Evolutionary conservation across 768 basidiomycete species (phyloP).

Genomic region (Suillus sp.): DNA sequence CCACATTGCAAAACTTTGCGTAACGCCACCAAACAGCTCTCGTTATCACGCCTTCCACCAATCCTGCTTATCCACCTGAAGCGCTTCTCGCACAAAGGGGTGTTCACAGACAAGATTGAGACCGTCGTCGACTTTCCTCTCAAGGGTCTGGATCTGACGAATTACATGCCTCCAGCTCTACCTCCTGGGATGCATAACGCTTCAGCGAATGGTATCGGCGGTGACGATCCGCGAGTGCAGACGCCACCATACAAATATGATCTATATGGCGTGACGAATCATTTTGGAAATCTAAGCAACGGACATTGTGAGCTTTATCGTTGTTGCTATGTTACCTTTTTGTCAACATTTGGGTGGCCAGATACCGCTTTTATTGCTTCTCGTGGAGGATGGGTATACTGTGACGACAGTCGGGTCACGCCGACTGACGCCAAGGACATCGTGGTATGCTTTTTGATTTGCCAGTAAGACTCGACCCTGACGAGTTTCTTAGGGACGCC

Average conservation of each 20-base stretch:
- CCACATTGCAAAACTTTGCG: constrained; percentile 90
- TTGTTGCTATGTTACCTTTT: neutral
- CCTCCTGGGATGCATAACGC: constrained; percentile 62
- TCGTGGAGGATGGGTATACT: constrained; percentile 87
- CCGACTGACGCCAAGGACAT: constrained; percentile 76
- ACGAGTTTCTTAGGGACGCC: constrained; percentile 50
- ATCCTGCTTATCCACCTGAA: constrained; percentile 92
- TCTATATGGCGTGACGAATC: constrained; percentile 93
- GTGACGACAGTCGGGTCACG: constrained; percentile 89
- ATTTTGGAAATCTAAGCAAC: constrained; percentile 90
- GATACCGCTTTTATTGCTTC: constrained; percentile 94
- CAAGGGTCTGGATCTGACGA: constrained; percentile 61
- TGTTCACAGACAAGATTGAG: constrained; percentile 95
- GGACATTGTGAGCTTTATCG: constrained; percentile 79
- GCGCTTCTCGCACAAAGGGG: constrained; percentile 87
- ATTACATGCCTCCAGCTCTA: constrained; percentile 83
- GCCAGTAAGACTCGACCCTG: constrained; percentile 23
- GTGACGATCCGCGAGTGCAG: constrained; percentile 78
- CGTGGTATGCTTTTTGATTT: constrained; percentile 55
- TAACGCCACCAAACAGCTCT: constrained; percentile 82
- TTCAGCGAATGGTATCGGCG: constrained; percentile 40
- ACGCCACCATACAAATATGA: constrained; percentile 92
- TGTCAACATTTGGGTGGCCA: constrained; percentile 30
- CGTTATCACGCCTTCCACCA: constrained; percentile 90
- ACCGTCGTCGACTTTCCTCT: constrained; percentile 91